A percentile compares a stretch with the other conserved stretches of the same genome.
Evolutionary conservation across 352 stramenopile species (phyloP).

Genomic region (Globisporangium takayamanum): DNA sequence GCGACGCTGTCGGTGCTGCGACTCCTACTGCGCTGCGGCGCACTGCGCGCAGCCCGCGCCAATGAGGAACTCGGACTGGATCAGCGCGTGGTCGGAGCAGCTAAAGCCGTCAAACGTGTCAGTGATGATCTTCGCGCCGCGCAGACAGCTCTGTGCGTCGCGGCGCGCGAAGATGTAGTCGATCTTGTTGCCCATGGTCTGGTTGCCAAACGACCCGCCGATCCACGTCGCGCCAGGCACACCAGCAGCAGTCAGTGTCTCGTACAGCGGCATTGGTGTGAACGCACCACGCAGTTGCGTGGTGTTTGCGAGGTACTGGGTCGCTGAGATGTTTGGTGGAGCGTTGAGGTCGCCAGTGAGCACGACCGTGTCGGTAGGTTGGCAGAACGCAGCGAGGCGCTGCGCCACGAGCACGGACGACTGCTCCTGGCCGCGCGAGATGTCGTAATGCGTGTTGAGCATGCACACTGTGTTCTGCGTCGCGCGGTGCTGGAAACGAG

Average conservation of each 20-base stretch:
- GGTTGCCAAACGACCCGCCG: slow-evolving; percentile 37
- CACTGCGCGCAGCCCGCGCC: slow-evolving; percentile 14
- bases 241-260: slow-evolving; percentile 41
- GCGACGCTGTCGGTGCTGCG: too few species aligned
- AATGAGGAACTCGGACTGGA: slow-evolving; percentile 57
- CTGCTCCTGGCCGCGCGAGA: slow-evolving; percentile 41
- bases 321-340: slow-evolving; percentile 18
- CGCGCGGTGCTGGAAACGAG: slow-evolving; percentile 37
- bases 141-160: slow-evolving; percentile 40
- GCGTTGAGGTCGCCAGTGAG: slow-evolving; percentile 74
- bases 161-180: slow-evolving; percentile 67
- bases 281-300: slow-evolving; percentile 16
- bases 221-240: slow-evolving; percentile 54
- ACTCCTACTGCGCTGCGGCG: too few species aligned
- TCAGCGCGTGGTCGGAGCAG: slow-evolving; percentile 55
- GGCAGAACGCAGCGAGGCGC: slow-evolving; percentile 33
- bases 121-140: slow-evolving; percentile 28
- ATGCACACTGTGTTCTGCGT: slow-evolving; percentile 39
- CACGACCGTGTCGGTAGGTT: slow-evolving; percentile 39
- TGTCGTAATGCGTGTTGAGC: slow-evolving; percentile 77
- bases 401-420: slow-evolving; percentile 46
- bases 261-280: slow-evolving; percentile 51
- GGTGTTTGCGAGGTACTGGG: slow-evolving; percentile 38
- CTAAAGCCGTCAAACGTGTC: slow-evolving; percentile 46
- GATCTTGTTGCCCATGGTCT: slow-evolving; percentile 29